These are phyloP conservation scores for Curvularia sp. DNA, from an alignment of 2,329 filamentous ascomycete species.

Conservation along the genomic window DNA sequence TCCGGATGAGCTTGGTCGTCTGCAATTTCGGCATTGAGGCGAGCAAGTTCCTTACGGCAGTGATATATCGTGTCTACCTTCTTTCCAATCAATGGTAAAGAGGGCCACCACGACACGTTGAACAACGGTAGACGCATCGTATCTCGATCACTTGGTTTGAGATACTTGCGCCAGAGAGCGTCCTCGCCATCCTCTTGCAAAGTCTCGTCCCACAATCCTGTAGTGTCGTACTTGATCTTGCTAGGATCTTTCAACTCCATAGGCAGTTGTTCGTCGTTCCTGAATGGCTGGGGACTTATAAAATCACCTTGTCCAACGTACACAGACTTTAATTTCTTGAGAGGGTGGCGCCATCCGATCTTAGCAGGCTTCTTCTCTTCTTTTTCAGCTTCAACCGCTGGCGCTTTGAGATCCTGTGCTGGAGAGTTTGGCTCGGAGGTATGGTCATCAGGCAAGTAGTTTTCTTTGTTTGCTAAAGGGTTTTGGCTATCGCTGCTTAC, in stretches of 20 bases:
- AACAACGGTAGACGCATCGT: constrained; percentile 75
- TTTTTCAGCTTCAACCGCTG: constrained; percentile 25
- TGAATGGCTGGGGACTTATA: constrained; percentile 56
- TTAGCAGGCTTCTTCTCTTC: constrained; percentile 28
- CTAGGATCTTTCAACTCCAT: constrained; percentile 36
- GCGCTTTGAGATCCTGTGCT: constrained; percentile 25
- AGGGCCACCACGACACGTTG: constrained; percentile 71
- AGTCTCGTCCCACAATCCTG: constrained; percentile 42
- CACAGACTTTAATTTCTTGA: constrained; percentile 37
- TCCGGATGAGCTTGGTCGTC: constrained; percentile 85
- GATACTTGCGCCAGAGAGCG: constrained; percentile 80
- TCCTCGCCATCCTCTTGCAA: constrained; percentile 43
- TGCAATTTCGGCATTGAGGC: constrained; percentile 90
- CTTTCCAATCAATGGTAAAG: constrained; percentile 78
- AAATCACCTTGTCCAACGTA: constrained; percentile 39
- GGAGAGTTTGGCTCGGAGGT: constrained; percentile 36
- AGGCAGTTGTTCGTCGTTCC: constrained; percentile 48
- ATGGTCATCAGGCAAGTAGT: constrained; percentile 31
- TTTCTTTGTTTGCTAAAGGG: constrained; percentile 39
- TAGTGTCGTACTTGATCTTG: constrained; percentile 42
- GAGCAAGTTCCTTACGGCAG: constrained; percentile 84
- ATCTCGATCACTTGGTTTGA: constrained; percentile 81
- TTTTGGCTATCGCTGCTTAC: constrained; percentile 45
- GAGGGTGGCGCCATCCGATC: constrained; percentile 26
- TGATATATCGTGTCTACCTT: constrained; percentile 97